Base-by-base conservation (phyloP, 768 basidiomycete genomes). In the Macrocybe gigantea region DNA sequence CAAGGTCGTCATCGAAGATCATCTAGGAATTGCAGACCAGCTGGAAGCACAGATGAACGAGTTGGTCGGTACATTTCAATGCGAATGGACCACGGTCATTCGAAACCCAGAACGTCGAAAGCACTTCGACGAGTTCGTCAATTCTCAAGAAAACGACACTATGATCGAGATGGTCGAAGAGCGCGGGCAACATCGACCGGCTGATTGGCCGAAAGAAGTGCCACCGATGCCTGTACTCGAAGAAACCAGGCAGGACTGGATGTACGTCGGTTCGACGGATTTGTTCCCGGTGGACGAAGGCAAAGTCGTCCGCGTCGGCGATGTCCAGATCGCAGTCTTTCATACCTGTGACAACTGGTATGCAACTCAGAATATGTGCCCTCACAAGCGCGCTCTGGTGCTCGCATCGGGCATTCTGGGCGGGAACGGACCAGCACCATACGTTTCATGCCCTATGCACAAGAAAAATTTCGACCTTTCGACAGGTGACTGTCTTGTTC, bases 31-130 rank as follows among this genome's bases (percentile, higher is more conserved):
- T 49, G 86, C 85, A 55, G 71, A 64, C 13, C 79, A 86, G 37
- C 70, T 89, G 7, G 87, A 88, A 45, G 68, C 65, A 13, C 69
- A 80, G 33, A 88, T 88, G 85, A 70, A 79, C 14, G 64, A 67
- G n/a, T 69, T 88, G 2, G 71, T 89, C 9, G 73, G 75, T 8
- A 79, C 82, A 2, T 88, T 82, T 59, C 68, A 74, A 44, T 80
- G 82, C 58, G 86, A 88, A 62, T 88, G 87, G 86, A 75, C 74
- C 2, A 67, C 64, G 9, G 84, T 84, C 3, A 79, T 87, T 11
- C 69, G 68, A 53, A 65, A 61, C 61, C 50, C 54, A 29, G 49
- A 57, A 33, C 50, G 49, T 35, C 49, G 57, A 30, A 43, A 50
- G 0, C 40, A 51, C 12, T 56, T 56, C 34, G 68, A 71, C 65